Conservation (phyloP, 257 asterid species). For the Solanum neorickii region DNA sequence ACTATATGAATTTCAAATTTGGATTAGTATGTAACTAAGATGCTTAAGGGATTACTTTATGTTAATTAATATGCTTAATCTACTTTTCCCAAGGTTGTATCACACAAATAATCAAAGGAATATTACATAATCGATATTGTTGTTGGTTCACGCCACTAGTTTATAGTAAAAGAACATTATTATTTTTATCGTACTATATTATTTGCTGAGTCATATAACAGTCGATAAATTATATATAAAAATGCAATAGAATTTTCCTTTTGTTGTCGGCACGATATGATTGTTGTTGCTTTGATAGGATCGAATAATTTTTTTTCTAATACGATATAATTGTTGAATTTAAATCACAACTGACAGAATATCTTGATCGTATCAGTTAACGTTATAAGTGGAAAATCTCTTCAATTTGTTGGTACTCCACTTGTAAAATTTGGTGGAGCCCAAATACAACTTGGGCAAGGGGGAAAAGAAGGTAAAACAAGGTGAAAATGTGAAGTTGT, state of each 20-base stretch:
- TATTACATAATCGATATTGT: neutral
- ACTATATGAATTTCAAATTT: neutral
- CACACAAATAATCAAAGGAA: neutral
- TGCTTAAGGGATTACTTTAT: neutral
- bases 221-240: neutral
- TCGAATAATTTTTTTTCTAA: neutral
- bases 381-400: neutral
- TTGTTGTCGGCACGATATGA: neutral
- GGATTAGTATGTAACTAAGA: neutral
- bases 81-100: neutral
- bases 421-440: neutral
- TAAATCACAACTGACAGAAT: neutral
- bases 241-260: neutral
- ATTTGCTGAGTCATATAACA: neutral
- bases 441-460: neutral
- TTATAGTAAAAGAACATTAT: neutral
- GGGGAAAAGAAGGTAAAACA: neutral
- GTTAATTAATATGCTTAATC: neutral
- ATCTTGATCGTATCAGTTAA: neutral
- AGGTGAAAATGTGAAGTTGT: neutral
- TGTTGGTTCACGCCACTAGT: neutral
- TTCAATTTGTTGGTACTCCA: neutral
- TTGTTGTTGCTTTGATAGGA: neutral
- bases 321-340: neutral
- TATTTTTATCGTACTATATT: neutral